Percentiles rank a stretch among this genome's conserved stretches.
Conservation (phyloP, 345 rosid species). For the Salix suchowensis region DNA sequence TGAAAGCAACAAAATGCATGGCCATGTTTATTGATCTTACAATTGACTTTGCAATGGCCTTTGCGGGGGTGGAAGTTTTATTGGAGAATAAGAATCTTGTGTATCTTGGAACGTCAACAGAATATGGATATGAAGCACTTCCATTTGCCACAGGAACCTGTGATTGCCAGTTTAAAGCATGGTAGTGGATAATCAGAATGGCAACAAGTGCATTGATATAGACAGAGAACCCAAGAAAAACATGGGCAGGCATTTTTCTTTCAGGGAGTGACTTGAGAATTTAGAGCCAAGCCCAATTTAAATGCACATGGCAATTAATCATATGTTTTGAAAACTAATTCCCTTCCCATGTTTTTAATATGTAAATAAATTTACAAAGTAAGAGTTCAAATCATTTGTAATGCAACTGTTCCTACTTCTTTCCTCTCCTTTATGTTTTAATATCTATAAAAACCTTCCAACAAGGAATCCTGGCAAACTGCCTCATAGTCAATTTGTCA, state of each 20-base stretch:
- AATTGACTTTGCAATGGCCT: slow-evolving; percentile 79
- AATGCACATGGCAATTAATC: not conserved
- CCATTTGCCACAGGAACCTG: slow-evolving; percentile 99
- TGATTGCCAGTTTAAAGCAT: slow-evolving; percentile 14
- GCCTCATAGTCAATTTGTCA: not conserved
- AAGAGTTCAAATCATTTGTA: not conserved
- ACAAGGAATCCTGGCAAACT: not conserved
- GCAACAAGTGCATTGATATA: not conserved
- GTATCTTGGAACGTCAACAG: slow-evolving; percentile 88
- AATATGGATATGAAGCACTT: slow-evolving; percentile 86
- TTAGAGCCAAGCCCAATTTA: not conserved
- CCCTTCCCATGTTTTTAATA: not conserved
- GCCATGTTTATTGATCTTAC: slow-evolving; percentile 44
- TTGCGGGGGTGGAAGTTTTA: slow-evolving; percentile 73
- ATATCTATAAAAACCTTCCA: not conserved
- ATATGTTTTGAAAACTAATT: not conserved
- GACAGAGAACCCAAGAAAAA: not conserved
- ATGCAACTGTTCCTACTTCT: not conserved
- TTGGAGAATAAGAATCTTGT: slow-evolving; percentile 92
- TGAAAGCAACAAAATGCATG: slow-evolving; percentile 11
- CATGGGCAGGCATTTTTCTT: not conserved
- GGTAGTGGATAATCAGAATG: not conserved
- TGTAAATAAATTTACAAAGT: not conserved
- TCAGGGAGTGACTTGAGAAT: not conserved
- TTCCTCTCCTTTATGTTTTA: not conserved